Evolutionary conservation across 106 monocot species (phyloP).

Genomic region (Dendrobium chrysotoxum): DNA sequence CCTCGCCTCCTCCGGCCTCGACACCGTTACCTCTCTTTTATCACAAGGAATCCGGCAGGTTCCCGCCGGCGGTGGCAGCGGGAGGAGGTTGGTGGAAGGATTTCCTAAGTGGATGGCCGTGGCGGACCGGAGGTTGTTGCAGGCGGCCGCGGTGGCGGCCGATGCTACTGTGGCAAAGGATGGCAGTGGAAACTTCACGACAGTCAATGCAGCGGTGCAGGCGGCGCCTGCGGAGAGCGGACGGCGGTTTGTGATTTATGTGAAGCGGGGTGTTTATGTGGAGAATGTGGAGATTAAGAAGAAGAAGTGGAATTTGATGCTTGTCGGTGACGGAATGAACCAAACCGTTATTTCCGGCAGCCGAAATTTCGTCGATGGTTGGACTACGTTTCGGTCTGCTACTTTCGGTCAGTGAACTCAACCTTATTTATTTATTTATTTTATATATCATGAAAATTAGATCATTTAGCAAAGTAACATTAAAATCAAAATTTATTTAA

Average conservation of each 20-base stretch:
- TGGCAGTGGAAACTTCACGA: slow-evolving; percentile 68
- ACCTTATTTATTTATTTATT: background rate
- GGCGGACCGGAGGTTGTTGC: slow-evolving; percentile 40
- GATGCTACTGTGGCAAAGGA: slow-evolving; percentile 79
- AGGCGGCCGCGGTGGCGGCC: slow-evolving; percentile 16
- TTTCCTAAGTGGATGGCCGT: slow-evolving; percentile 53
- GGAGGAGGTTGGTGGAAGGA: slow-evolving; percentile 5
- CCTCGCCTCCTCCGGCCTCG: slow-evolving; percentile 29
- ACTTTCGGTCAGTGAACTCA: slow-evolving; percentile 49
- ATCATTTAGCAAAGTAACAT: background rate
- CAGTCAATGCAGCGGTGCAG: slow-evolving; percentile 55
- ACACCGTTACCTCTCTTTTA: slow-evolving; percentile 30
- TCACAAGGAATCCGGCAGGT: slow-evolving; percentile 17
- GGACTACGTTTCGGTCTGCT: slow-evolving; percentile 68
- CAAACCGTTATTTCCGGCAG: slow-evolving; percentile 57
- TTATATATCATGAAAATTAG: background rate
- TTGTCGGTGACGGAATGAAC: slow-evolving; percentile 69
- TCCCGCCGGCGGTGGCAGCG: background rate
- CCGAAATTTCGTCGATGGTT: slow-evolving; percentile 59
- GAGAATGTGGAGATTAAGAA: slow-evolving; percentile 81
- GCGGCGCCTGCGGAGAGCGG: slow-evolving; percentile 43
- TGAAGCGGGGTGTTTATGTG: slow-evolving; percentile 67
- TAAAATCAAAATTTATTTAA: background rate
- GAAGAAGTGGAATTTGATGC: slow-evolving; percentile 84
- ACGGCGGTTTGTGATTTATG: slow-evolving; percentile 56